Evolutionary conservation across 495 filamentous ascomycete species (phyloP).

Genomic region (Xylaria castorea): DNA sequence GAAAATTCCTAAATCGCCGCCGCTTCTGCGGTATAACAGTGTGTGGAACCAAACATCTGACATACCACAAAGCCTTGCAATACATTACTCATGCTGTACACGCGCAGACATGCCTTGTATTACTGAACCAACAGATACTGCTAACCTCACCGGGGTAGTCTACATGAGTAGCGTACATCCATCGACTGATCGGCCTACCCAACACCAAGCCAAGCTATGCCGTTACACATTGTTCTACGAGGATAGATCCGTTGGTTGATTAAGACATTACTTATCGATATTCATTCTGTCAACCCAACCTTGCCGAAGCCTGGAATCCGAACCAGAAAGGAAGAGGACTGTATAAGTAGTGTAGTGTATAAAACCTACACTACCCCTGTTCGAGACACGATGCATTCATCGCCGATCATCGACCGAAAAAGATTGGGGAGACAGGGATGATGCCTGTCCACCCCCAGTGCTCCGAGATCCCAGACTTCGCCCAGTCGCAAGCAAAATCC

Average conservation of each 20-base stretch:
- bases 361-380: not conserved
- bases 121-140: not conserved
- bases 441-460: conserved; percentile 10
- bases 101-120: not conserved
- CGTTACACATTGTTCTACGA: not conserved
- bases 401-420: not conserved
- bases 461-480: not conserved
- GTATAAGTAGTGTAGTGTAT: not conserved
- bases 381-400: conserved; percentile 6
- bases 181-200: not conserved
- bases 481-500: not conserved
- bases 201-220: not conserved
- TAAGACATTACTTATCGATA: not conserved
- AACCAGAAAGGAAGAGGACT: not conserved
- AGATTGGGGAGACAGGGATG: not conserved
- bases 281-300: not conserved
- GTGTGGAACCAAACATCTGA: not conserved
- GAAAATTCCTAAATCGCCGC: not conserved
- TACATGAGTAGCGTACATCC: not conserved
- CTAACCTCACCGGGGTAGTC: not conserved
- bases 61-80: not conserved
- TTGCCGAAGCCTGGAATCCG: not conserved
- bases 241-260: not conserved
- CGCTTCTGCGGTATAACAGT: not conserved
- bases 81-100: not conserved